Conservation (phyloP, 352 stramenopile genomes). For the Phytophthora multivora region DNA sequence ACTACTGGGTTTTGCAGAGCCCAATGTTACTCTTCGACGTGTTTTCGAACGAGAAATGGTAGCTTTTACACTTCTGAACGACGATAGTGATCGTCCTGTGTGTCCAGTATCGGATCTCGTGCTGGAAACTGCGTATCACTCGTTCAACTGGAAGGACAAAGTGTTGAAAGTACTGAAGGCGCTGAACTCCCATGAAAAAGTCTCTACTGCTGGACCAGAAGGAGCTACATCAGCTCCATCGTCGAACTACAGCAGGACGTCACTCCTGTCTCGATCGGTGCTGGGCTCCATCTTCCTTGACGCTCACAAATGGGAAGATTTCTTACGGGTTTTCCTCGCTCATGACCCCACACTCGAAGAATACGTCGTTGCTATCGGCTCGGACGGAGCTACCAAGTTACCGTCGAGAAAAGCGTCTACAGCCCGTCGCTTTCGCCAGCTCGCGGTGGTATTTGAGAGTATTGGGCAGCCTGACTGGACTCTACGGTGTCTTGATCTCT, state of each 20-base stretch:
- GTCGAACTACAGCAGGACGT: conserved; percentile 49
- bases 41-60: conserved; percentile 71
- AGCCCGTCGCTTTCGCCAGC: conserved; percentile 42
- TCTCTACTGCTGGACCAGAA: conserved; percentile 13
- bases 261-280: conserved; percentile 42
- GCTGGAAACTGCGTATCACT: conserved; percentile 48
- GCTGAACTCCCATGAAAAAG: conserved; percentile 26
- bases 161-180: conserved; percentile 52
- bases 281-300: conserved; percentile 61
- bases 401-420: conserved; percentile 54
- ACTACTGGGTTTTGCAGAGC: conserved; percentile 45
- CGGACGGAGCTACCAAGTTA: conserved; percentile 53
- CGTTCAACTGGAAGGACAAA: conserved; percentile 65
- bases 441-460: conserved; percentile 51
- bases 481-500: conserved; percentile 68
- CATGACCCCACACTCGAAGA: conserved; percentile 67
- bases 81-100: conserved; percentile 40
- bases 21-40: conserved; percentile 43
- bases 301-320: conserved; percentile 59
- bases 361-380: conserved; percentile 63
- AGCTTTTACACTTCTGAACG: conserved; percentile 49
- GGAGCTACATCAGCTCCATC: conserved; percentile 9
- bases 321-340: conserved; percentile 51
- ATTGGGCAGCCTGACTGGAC: conserved; percentile 63
- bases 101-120: conserved; percentile 56